These are phyloP conservation scores for Paxillus ammoniavirescens DNA, from an alignment of 768 basidiomycete species.

Conservation along the genomic window DNA sequence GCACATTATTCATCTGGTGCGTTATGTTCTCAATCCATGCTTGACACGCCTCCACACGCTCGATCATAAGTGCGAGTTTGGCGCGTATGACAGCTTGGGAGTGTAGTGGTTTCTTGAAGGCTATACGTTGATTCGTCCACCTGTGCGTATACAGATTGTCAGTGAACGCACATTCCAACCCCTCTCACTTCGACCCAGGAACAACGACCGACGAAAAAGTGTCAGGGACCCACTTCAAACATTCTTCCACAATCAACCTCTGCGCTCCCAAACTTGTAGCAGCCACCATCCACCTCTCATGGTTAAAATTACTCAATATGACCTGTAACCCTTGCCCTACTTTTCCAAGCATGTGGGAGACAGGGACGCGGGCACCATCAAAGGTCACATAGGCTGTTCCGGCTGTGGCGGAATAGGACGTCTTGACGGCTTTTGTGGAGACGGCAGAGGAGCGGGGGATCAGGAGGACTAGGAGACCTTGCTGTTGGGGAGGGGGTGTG, in stretches of 20 bases:
- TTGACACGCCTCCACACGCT: constrained; percentile 81
- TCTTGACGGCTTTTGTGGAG: constrained; percentile 87
- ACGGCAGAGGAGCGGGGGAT: constrained; percentile 71
- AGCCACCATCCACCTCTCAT: constrained; percentile 87
- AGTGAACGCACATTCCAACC: neutral
- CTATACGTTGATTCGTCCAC: constrained; percentile 86
- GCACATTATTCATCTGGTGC: constrained; percentile 87
- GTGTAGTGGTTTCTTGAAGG: constrained; percentile 85
- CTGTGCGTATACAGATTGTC: constrained; percentile 35
- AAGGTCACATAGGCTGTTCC: constrained; percentile 88
- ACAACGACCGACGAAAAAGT: neutral
- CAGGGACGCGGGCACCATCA: constrained; percentile 78
- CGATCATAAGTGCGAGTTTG: constrained; percentile 88
- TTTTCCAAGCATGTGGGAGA: constrained; percentile 84
- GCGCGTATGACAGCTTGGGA: constrained; percentile 84
- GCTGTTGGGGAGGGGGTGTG: constrained; percentile 33
- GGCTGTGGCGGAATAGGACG: constrained; percentile 87
- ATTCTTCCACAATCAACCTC: constrained; percentile 83
- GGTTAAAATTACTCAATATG: constrained; percentile 85
- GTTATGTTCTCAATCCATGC: constrained; percentile 90
- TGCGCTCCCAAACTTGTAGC: constrained; percentile 72
- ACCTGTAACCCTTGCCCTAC: constrained; percentile 82
- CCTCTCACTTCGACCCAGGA: neutral
- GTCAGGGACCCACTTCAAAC: constrained; percentile 59
- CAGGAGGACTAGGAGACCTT: constrained; percentile 74